Evolutionary conservation across 352 stramenopile species (phyloP), one percentile per base, ranked within the genome.

Genomic region (Aphanomyces cochlioides): DNA sequence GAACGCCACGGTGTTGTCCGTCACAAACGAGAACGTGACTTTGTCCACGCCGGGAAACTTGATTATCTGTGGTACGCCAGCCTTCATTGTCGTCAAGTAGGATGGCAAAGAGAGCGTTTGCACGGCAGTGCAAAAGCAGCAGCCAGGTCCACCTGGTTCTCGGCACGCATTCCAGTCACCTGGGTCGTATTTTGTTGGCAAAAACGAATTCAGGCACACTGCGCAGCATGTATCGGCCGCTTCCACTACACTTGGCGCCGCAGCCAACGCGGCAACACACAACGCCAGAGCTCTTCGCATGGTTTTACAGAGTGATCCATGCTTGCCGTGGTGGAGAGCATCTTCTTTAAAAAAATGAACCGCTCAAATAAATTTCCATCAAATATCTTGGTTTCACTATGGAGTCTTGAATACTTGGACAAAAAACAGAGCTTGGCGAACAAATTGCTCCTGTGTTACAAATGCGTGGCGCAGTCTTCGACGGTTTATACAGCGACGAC

Each of bases 61-160:
- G 7, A 70, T 17, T 5, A 47, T 36, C 40, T 70, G 64, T 47
- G 4, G 41, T 21, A 34, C 36, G 17, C 64, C 64, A 13, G 45
- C 45, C 48, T 34, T 39, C 54, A 61, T 54, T 0, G 64, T 56
- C 40, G 36, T 37, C 40, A 7, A 41, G 38, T 43, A 61, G 7
- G 64, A 28, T 7, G 64, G 64, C 8, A 37, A 13, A 4, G 64
- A 17, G 34, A 70, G 59, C 5, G 64, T 70, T n/a, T 61, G 48
- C 17, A 47, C 43, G n/a, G 15, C 13, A 53, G 47, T 40, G 40
- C 64, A 70, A 40, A 70, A 70, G 40, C 64, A 70, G 39, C 64
- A 70, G 5, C 64, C 64, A 28, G 28, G 28, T 2, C 28, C 28
- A 28, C 28, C 28, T 28, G n/a, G 53, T 15, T 17, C 28, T 37